These are phyloP conservation scores for Oenanthe javanica DNA, from an alignment of 140 eudicot species.

Conservation along the genomic window DNA sequence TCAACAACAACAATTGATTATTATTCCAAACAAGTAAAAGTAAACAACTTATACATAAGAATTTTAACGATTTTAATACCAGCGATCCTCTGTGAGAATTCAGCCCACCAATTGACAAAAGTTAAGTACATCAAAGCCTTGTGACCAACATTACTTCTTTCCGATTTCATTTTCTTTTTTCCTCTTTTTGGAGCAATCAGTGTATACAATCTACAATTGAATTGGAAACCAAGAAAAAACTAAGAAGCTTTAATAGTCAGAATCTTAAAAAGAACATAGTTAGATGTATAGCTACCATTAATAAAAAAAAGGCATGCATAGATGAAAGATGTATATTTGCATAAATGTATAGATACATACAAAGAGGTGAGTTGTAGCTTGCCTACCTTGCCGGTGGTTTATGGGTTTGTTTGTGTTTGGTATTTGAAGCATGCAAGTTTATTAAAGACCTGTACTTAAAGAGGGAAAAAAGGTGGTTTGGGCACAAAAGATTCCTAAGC, in stretches of 20 bases:
- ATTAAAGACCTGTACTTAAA: constrained; percentile 9
- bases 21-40: background rate
- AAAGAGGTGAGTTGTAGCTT: constrained; percentile 15
- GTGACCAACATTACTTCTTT: constrained; percentile 23
- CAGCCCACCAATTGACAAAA: constrained; percentile 69
- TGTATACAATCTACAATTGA: constrained; percentile 23
- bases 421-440: constrained; percentile 37
- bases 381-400: background rate
- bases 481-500: background rate
- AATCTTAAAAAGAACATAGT: constrained; percentile 16
- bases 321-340: background rate
- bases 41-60: background rate
- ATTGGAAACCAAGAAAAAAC: constrained; percentile 27
- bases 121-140: constrained; percentile 40
- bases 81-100: constrained; percentile 46
- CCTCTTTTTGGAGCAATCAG: constrained; percentile 78
- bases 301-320: constrained; percentile 32
- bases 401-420: background rate
- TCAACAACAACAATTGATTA: constrained; percentile 3
- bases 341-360: background rate
- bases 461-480: background rate
- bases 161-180: constrained; percentile 57
- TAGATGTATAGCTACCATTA: background rate
- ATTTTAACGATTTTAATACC: constrained; percentile 31
- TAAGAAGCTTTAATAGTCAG: constrained; percentile 20